These are phyloP conservation scores for Fusarium irregulare DNA, from an alignment of 2,329 filamentous ascomycete species.

Conservation along the genomic window DNA sequence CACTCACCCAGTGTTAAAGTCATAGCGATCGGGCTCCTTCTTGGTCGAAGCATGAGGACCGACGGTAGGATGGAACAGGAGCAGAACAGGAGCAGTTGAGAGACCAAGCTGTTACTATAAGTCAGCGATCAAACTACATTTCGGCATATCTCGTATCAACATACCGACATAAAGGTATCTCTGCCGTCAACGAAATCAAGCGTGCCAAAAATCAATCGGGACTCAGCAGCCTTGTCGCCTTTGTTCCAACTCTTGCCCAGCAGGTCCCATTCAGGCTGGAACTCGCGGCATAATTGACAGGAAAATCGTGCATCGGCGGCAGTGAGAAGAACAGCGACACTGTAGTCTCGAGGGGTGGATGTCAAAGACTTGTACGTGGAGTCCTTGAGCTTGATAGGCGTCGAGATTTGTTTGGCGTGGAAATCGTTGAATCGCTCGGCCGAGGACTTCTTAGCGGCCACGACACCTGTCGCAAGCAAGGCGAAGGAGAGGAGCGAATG, in stretches of 20 bases:
- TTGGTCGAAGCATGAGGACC: slow-evolving; percentile 81
- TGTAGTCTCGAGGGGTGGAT: slow-evolving; percentile 82
- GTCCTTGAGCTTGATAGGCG: slow-evolving; percentile 83
- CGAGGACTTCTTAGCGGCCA: slow-evolving; percentile 73
- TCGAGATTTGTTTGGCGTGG: slow-evolving; percentile 71
- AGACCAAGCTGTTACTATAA: slow-evolving; percentile 76
- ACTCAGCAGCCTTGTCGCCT: slow-evolving; percentile 80
- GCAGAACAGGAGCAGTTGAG: slow-evolving; percentile 90
- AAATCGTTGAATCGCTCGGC: slow-evolving; percentile 77
- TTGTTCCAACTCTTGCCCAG: slow-evolving; percentile 87
- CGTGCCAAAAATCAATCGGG: slow-evolving; percentile 81
- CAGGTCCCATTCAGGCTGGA: slow-evolving; percentile 94
- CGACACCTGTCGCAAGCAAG: slow-evolving; percentile 68
- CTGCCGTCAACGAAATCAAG: slow-evolving; percentile 90
- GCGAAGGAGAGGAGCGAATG: slow-evolving; percentile 71
- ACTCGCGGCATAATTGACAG: slow-evolving; percentile 87
- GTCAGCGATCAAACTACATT: slow-evolving; percentile 18
- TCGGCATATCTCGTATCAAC: background rate
- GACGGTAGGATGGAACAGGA: slow-evolving; percentile 86
- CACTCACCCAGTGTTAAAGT: slow-evolving; percentile 83
- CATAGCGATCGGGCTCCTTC: slow-evolving; percentile 78
- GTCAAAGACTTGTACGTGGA: slow-evolving; percentile 80
- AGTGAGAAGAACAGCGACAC: slow-evolving; percentile 83
- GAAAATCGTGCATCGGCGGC: slow-evolving; percentile 85
- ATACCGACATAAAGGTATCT: slow-evolving; percentile 85